These are phyloP conservation scores for Lachancea thermotolerans DNA, from an alignment of 805 yeast genomes.

Conservation along the genomic window DNA sequence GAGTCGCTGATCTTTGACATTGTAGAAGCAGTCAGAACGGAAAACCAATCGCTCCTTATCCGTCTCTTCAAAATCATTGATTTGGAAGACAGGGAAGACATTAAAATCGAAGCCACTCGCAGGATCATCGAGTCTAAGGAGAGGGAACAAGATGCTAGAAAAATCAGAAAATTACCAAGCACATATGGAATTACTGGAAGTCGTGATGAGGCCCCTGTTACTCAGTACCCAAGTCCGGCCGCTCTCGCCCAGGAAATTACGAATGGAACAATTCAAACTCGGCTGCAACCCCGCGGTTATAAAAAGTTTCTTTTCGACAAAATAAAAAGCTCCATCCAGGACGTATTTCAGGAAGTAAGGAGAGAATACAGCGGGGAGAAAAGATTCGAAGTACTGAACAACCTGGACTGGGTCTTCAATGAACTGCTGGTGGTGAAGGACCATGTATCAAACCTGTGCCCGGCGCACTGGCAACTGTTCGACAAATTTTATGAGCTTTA, in stretches of 20 bases:
- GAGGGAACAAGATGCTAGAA: conserved; percentile 23
- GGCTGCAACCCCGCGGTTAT: conserved; percentile 51
- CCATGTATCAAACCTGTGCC: conserved; percentile 54
- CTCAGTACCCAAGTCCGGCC: conserved; percentile 26
- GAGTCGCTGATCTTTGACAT: conserved; percentile 59
- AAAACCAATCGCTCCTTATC: conserved; percentile 59
- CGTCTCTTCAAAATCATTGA: conserved; percentile 74
- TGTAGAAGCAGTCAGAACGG: conserved; percentile 66
- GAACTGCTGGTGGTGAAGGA: conserved; percentile 64
- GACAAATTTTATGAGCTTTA: conserved; percentile 56
- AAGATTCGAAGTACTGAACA: conserved; percentile 55
- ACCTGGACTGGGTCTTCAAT: conserved; percentile 76
- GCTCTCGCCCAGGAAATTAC: conserved; percentile 34
- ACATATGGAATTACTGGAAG: conserved; percentile 11
- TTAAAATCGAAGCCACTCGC: conserved; percentile 39
- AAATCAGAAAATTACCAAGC: conserved; percentile 25
- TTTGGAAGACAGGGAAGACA: conserved; percentile 72
- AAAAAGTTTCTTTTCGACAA: conserved; percentile 52
- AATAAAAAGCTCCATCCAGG: conserved; percentile 52
- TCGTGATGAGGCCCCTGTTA: conserved; percentile 12
- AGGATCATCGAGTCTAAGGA: conserved; percentile 29
- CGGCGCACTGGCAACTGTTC: conserved; percentile 68
- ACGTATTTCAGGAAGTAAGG: conserved; percentile 57
- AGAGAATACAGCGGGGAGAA: conserved; percentile 41
- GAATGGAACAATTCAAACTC: conserved; percentile 37